phyloP scores from a whole-genome alignment of 768 basidiomycete genomes.

The Suillus placidus region DNA sequence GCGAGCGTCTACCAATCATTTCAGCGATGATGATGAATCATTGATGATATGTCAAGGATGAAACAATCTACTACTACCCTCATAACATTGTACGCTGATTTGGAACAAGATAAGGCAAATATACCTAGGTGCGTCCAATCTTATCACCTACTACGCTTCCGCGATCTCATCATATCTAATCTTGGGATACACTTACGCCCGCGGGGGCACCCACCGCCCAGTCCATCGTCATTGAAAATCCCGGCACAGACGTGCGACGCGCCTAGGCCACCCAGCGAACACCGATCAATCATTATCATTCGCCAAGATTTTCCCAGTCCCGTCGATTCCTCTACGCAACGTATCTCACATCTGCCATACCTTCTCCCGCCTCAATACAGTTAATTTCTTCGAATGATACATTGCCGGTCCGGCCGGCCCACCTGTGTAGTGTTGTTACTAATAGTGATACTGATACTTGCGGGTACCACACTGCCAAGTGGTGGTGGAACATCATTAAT shows the following conservation, averaged over 20 bases:
- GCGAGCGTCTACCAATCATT: constrained; percentile 4
- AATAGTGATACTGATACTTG: neutral
- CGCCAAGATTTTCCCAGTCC: neutral
- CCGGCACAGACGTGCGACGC: neutral
- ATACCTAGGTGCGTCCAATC: neutral
- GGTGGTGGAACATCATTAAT: constrained; percentile 1
- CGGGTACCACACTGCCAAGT: neutral
- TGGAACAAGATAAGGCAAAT: neutral
- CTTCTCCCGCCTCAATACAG: neutral
- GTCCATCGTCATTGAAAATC: too few species aligned
- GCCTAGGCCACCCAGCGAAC: neutral
- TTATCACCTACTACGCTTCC: neutral
- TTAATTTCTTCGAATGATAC: neutral
- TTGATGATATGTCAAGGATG: neutral
- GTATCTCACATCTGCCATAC: neutral
- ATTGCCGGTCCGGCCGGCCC: neutral
- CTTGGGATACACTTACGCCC: neutral
- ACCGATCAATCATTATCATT: too few species aligned
- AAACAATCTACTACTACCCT: neutral
- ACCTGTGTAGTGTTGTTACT: neutral
- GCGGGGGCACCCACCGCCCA: neutral
- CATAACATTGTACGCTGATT: neutral
- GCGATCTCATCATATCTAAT: constrained; percentile 1
- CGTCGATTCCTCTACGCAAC: neutral
- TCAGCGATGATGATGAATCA: neutral